Evolutionary conservation across 2,329 filamentous ascomycete species (phyloP), one percentile per base, ranked within the genome.

Genomic region (Parascedosporium putredinis): DNA sequence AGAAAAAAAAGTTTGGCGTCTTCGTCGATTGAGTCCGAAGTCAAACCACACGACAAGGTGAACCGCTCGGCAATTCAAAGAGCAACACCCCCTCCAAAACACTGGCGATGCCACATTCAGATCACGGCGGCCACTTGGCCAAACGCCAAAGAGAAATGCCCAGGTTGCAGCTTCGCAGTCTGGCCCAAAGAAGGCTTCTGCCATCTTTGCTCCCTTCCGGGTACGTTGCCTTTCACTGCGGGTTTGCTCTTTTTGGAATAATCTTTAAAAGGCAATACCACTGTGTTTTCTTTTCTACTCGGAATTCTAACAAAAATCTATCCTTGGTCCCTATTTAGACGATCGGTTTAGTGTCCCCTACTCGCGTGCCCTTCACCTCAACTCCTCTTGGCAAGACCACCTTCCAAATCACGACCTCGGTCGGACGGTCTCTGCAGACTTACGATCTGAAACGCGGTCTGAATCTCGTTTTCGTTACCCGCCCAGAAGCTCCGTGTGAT

Each of bases 321-420:
- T n/a, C n/a, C n/a, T n/a, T n/a, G n/a, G n/a, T n/a, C n/a, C n/a
- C n/a, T n/a, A n/a, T n/a, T 8, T 62, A 95, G 88, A 96, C 91
- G 44, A 79, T 98, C 56, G 93, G 93, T 14, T 75, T 98, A 27
- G 88, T 98, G 2, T 96, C 93, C 4, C 88, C 93, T 1, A 96
- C 91, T 2, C 69, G 75, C 45, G 88, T 96, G 0, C 91, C 93
- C 0, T 97, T 98, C 62, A 90, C 91, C 2, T 85, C 86, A 5
- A 78, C 94, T 27, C 86, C 91, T 1, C 74, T 95, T 14, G 93
- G 93, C 51, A 95, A 95, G 68, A 91, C 88, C 1, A 95, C 89
- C 3, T 98, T 95, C 63, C 93, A 98, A 65, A 88, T 98, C 66
- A 97, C 93, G 29, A 98, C 93, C 25, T 97, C 88, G 0, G 86